Base-by-base conservation (phyloP, 2,329 filamentous ascomycete genomes). In the Diaporthe humulicola region DNA sequence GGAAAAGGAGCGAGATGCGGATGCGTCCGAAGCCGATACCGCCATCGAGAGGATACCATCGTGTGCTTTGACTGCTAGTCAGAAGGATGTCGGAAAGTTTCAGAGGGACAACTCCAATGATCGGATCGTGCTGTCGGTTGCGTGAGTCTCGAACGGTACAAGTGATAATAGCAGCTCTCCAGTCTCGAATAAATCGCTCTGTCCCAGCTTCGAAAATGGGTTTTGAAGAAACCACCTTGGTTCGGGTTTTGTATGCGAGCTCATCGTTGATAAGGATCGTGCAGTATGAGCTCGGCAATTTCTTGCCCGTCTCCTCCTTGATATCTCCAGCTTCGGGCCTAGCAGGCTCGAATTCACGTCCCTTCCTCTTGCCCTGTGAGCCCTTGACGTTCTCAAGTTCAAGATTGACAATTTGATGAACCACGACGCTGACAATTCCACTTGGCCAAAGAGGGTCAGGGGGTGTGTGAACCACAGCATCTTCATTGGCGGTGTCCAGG, bases 141-240 rank as follows among this genome's bases (percentile, higher is more conserved):
- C 96, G 92, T 15, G 94, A 92, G 81, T 98, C 96, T 36, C 97
- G 93, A 22, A 98, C 95, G 0, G 95, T 94, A 67, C 98, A 89
- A 0, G 96, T 98, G 71, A 98, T 89, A 74, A 98, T 94, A 60
- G 91, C 90, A 25, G 94, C 97, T 77, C 95, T 90, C 97, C 97
- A 99, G 81, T 99, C 96, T 30, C 96, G 93, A 40, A 98, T 87
- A 79, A 98, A 98, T 17, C 93, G 91, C 81, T 99, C 97, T 0
- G 96, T 98, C 75, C 96, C 96, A 4, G 97, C 96, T 79, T 98
- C 98, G 89, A 98, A 98, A 77, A 98, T 98, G 1, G 97, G 97
- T 82, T 97, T 96, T 70, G 95, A 97, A 48, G 94, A 97, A 10
- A 98, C 94, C 5, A 96, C 96, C 87, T 99, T 98, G 48, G 95